Evolutionary conservation across 2,329 filamentous ascomycete species (phyloP).

Genomic region (Cercospora sojina): DNA sequence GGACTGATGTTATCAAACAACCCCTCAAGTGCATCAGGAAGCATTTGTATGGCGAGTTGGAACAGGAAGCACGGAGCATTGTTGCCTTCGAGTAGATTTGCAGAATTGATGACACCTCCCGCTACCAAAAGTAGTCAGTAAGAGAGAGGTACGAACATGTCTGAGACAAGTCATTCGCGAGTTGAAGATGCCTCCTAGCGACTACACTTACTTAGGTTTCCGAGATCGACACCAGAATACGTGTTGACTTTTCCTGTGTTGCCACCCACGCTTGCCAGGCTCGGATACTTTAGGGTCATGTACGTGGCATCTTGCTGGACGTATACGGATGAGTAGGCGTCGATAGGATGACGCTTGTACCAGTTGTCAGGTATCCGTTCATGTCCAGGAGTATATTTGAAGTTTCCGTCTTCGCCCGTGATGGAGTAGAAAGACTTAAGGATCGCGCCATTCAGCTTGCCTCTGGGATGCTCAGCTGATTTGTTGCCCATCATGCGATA

Average conservation of each 20-base stretch:
- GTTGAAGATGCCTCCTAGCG: too few species aligned
- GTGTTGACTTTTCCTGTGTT: constrained; percentile 27
- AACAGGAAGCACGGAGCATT: constrained; percentile 20
- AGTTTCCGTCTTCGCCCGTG: constrained; percentile 7
- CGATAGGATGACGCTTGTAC: constrained; percentile 19
- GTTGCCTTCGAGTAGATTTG: constrained; percentile 18
- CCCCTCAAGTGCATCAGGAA: constrained; percentile 7
- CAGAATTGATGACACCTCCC: constrained; percentile 21
- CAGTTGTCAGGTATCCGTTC: constrained; percentile 25
- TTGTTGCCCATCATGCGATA: constrained; percentile 14
- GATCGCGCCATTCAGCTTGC: constrained; percentile 19
- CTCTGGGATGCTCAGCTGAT: constrained; percentile 18
- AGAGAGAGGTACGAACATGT: too few species aligned
- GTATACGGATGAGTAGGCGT: constrained; percentile 14
- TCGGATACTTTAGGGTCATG: constrained; percentile 15
- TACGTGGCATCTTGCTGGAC: constrained; percentile 15
- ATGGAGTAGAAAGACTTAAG: constrained; percentile 29
- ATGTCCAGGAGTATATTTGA: constrained; percentile 21
- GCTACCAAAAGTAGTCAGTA: too few species aligned
- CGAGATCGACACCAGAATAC: constrained; percentile 31
- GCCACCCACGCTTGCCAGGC: constrained; percentile 21
- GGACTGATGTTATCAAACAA: neutral
- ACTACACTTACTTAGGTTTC: too few species aligned
- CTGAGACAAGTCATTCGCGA: too few species aligned
- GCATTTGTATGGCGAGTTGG: constrained; percentile 19